Conservation (phyloP, 441 rosid genomes). For the Oxalis stricta region DNA sequence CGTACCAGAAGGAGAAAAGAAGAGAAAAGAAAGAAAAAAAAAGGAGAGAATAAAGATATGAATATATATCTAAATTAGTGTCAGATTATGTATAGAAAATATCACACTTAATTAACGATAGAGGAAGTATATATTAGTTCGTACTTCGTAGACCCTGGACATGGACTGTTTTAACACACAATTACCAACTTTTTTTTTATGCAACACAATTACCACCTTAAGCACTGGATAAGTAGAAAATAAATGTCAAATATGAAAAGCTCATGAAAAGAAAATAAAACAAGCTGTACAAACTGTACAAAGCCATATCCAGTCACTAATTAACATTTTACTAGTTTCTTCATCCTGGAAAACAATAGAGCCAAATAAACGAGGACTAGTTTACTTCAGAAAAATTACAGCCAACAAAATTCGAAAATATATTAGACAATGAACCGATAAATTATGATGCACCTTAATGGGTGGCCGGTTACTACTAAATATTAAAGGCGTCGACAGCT, state of each 20-base stretch:
- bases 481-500: slow-evolving; percentile 4
- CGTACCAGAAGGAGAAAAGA: too few relatives aligned
- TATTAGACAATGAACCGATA: slow-evolving; percentile 20
- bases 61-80: too few relatives aligned
- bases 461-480: slow-evolving; percentile 7
- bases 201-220: slow-evolving; percentile 12
- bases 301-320: slow-evolving; percentile 20
- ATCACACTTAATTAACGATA: too few relatives aligned
- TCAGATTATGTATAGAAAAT: too few relatives aligned
- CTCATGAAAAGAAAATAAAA: slow-evolving; percentile 11
- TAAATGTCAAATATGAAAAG: too few relatives aligned
- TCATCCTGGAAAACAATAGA: slow-evolving; percentile 23
- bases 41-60: too few relatives aligned
- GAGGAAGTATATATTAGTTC: too few relatives aligned
- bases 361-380: slow-evolving; percentile 35
- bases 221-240: too few relatives aligned
- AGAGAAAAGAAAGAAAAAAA: too few relatives aligned
- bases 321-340: slow-evolving; percentile 23
- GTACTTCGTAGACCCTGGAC: neutral
- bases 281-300: slow-evolving; percentile 17
- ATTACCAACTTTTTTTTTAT: slow-evolving; percentile 11
- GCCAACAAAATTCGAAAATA: slow-evolving; percentile 14
- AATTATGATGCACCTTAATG: slow-evolving; percentile 18
- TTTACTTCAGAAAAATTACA: slow-evolving; percentile 22
- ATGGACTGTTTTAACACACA: slow-evolving; percentile 6